Conservation (phyloP, 495 filamentous ascomycete species). For the Hyaloscypha variabilis region DNA sequence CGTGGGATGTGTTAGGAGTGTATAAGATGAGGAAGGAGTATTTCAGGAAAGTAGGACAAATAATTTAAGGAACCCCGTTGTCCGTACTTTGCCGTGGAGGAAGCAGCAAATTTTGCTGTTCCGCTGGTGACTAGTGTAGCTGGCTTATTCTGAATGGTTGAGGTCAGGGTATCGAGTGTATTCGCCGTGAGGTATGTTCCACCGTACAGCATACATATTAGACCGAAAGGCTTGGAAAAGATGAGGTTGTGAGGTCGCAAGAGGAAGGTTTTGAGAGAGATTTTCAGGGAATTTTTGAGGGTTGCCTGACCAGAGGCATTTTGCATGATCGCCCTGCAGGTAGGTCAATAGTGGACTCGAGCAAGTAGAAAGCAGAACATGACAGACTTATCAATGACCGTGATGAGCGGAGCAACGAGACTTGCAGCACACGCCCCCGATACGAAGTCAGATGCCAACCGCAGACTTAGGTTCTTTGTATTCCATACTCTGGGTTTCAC, state of each 20-base stretch:
- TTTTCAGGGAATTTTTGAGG: slow-evolving; percentile 67
- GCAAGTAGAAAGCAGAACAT: slow-evolving; percentile 25
- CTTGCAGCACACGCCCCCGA: slow-evolving; percentile 79
- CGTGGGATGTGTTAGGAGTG: too few species aligned
- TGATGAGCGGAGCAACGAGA: slow-evolving; percentile 84
- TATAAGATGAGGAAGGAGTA: too few species aligned
- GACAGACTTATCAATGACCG: slow-evolving; percentile 83
- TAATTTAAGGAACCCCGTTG: too few species aligned
- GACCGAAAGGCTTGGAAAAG: slow-evolving; percentile 77
- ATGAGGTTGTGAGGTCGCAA: slow-evolving; percentile 70
- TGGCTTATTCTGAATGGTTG: slow-evolving; percentile 61
- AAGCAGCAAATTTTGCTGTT: slow-evolving; percentile 80
- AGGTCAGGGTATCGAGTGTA: slow-evolving; percentile 76
- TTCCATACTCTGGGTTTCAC: slow-evolving; percentile 61
- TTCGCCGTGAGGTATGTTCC: slow-evolving; percentile 94
- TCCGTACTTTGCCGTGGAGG: slow-evolving; percentile 82
- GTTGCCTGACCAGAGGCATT: slow-evolving; percentile 83
- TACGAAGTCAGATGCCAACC: slow-evolving; percentile 71
- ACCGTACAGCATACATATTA: slow-evolving; percentile 87
- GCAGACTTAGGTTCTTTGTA: slow-evolving; percentile 67
- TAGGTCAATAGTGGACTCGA: slow-evolving; percentile 26
- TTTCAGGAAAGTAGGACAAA: too few species aligned
- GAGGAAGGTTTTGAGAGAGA: slow-evolving; percentile 65
- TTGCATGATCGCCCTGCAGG: slow-evolving; percentile 83
- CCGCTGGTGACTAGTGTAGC: slow-evolving; percentile 67